Conservation (phyloP, 345 rosid species). For the Erodium maritimum region DNA sequence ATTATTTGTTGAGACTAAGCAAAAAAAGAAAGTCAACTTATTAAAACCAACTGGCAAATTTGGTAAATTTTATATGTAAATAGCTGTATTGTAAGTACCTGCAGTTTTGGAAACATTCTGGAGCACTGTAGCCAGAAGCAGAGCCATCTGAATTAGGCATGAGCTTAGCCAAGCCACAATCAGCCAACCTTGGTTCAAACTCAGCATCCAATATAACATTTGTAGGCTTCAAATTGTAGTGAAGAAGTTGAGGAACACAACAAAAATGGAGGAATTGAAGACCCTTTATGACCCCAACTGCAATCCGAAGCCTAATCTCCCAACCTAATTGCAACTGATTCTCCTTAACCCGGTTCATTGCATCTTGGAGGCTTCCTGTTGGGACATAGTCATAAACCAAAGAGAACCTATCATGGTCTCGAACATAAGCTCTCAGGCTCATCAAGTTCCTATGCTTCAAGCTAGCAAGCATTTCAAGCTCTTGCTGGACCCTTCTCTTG, state of each 20-base stretch:
- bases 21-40: too few relatives aligned
- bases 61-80: background rate
- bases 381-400: conserved; percentile 77
- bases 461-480: conserved; percentile 68
- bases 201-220: conserved; percentile 93
- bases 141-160: conserved; percentile 41
- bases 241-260: conserved; percentile 61
- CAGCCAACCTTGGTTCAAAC: conserved; percentile 72
- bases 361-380: conserved; percentile 74
- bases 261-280: conserved; percentile 70
- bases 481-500: conserved; percentile 67
- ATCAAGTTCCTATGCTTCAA: conserved; percentile 73
- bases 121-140: conserved; percentile 50
- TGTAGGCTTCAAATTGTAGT: conserved; percentile 67
- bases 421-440: conserved; percentile 82
- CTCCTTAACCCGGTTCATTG: conserved; percentile 55
- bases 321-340: conserved; percentile 60
- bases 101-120: conserved; percentile 61
- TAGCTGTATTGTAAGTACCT: conserved; percentile 31
- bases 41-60: background rate
- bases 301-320: conserved; percentile 79
- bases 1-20: too few relatives aligned
- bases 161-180: conserved; percentile 61
- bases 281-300: conserved; percentile 82
- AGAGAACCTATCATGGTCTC: conserved; percentile 56